phyloP scores from a whole-genome alignment of 225 moss, liverwort and hornwort genomes.

The Rhytidiadelphus loreus region DNA sequence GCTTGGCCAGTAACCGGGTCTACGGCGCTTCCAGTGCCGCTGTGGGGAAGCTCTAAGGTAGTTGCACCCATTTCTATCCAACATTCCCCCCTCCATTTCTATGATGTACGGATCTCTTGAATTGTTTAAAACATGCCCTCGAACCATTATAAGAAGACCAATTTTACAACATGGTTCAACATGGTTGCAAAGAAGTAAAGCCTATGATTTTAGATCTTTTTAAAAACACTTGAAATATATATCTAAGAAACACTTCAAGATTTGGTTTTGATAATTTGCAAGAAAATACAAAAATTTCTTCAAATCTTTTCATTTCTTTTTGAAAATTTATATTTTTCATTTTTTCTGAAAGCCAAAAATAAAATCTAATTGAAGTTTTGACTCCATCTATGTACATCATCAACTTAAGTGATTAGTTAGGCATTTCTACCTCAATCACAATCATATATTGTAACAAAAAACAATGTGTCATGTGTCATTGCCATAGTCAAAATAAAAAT shows the following conservation, averaged over 20 bases:
- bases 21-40: no score
- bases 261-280: not conserved
- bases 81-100: not conserved
- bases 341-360: no score
- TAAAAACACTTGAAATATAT: rapidly evolving
- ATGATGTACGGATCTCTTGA: rapidly evolving
- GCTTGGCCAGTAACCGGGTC: no score
- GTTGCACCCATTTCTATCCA: no score
- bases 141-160: rapidly evolving
- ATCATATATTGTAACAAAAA: no score
- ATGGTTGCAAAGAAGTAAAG: not conserved
- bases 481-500: no score
- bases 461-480: no score
- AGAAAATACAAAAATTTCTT: not conserved
- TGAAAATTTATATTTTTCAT: not conserved
- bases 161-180: not conserved
- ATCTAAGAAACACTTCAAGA: not conserved
- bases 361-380: rapidly evolving
- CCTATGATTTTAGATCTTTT: not conserved
- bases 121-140: not conserved
- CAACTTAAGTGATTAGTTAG: not conserved
- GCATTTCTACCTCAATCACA: not conserved
- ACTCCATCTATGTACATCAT: not conserved
- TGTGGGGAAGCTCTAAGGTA: no score
- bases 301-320: not conserved